These are phyloP conservation scores for Musa troglodytarum DNA, from an alignment of 176 grass and related monocot genomes.

Conservation along the genomic window DNA sequence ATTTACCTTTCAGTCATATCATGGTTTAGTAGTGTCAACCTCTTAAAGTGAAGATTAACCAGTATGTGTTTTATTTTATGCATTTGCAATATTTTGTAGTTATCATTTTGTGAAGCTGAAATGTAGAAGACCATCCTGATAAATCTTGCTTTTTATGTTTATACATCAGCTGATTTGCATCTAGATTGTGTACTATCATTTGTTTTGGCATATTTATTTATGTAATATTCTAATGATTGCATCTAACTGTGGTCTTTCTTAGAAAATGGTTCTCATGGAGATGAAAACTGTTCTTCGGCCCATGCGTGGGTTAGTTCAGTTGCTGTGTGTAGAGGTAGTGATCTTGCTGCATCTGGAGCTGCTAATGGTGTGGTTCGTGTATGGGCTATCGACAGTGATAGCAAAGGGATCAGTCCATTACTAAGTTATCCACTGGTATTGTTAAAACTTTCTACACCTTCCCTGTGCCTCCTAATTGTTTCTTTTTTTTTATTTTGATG, in stretches of 20 bases:
- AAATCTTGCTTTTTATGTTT: neutral
- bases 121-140: neutral
- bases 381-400: constrained; percentile 65
- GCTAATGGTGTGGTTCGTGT: constrained; percentile 63
- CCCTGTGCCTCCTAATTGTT: neutral
- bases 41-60: neutral
- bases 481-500: neutral
- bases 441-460: constrained; percentile 1
- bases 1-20: neutral
- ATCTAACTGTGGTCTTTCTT: constrained; percentile 6
- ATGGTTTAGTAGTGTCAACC: neutral
- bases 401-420: constrained; percentile 53
- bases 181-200: too few relatives aligned
- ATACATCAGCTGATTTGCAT: too few relatives aligned
- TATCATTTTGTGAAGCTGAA: neutral
- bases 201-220: neutral
- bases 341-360: constrained; percentile 79
- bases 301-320: constrained; percentile 69
- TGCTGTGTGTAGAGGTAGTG: constrained; percentile 59
- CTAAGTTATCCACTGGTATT: constrained; percentile 48
- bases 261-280: constrained; percentile 44
- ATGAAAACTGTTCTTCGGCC: constrained; percentile 36
- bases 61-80: constrained; percentile 1
- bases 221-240: neutral
- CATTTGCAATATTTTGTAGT: constrained; percentile 3